These are phyloP conservation scores for Eremothecium sinecaudum DNA, from an alignment of 1,139 yeast genomes.

Conservation along the genomic window DNA sequence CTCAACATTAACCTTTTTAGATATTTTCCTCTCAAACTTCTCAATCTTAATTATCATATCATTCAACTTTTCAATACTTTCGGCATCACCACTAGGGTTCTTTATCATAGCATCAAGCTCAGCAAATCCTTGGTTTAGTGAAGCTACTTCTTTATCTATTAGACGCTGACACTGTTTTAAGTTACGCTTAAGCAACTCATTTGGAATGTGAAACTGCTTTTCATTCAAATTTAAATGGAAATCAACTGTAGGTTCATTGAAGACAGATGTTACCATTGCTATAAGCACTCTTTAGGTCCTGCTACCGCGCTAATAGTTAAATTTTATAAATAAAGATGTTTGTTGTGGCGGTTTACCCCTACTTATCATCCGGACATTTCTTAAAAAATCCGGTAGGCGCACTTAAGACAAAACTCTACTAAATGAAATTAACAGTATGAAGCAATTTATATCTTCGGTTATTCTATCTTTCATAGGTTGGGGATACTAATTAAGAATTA, in stretches of 20 bases:
- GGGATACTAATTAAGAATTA: no score
- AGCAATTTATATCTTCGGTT: no score
- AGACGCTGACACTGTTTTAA: constrained; percentile 47
- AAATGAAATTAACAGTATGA: no score
- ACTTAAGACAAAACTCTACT: no score
- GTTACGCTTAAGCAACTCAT: constrained; percentile 50
- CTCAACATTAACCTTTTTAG: constrained; percentile 38
- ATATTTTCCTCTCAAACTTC: constrained; percentile 38
- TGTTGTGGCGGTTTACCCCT: no score
- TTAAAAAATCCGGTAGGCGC: no score
- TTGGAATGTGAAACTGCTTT: constrained; percentile 53
- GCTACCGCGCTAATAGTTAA: no score
- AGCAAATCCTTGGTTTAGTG: constrained; percentile 34
- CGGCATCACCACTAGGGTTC: constrained; percentile 29
- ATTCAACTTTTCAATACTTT: constrained; percentile 21
- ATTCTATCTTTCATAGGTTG: no score
- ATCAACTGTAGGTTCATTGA: constrained; percentile 34
- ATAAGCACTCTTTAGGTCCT: no score
- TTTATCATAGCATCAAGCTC: constrained; percentile 36
- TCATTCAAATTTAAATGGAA: constrained; percentile 38
- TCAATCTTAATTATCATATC: constrained; percentile 40
- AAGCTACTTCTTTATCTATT: constrained; percentile 36
- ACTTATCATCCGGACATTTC: no score
- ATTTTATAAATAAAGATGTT: no score
- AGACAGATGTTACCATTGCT: no score